Conservation (phyloP, 805 yeast genomes). For the Candida rishiriensis region DNA sequence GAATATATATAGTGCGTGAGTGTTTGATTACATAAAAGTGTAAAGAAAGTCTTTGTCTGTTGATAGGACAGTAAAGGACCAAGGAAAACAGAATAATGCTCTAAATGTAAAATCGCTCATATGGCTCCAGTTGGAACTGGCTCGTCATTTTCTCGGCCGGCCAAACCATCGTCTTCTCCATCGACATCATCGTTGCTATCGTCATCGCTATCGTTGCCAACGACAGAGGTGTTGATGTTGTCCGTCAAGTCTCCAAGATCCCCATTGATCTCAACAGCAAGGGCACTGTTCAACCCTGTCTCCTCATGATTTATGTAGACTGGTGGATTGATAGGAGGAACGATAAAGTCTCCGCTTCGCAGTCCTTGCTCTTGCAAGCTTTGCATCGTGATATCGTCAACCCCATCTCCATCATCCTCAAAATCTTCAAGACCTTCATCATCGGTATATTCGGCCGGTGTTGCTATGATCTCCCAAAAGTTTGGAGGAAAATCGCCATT, state of each 20-base stretch:
- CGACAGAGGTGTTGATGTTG: neutral
- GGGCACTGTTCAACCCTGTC: neutral
- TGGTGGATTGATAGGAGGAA: slow-evolving; percentile 16
- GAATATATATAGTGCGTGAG: too few species aligned
- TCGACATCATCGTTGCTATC: slow-evolving; percentile 4
- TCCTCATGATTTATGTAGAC: neutral
- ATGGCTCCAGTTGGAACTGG: too few species aligned
- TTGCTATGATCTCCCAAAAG: slow-evolving; percentile 40
- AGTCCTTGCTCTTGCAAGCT: slow-evolving; percentile 21
- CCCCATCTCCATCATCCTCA: slow-evolving; percentile 10
- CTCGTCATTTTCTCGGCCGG: too few species aligned
- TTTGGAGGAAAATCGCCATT: slow-evolving; percentile 51
- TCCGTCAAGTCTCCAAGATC: neutral
- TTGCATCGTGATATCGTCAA: slow-evolving; percentile 22
- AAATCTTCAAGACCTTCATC: slow-evolving; percentile 17
- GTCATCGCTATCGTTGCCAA: neutral
- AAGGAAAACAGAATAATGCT: too few species aligned
- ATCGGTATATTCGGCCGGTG: slow-evolving; percentile 31
- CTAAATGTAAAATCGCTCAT: too few species aligned
- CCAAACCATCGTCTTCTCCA: slow-evolving; percentile 8
- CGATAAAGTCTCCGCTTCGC: slow-evolving; percentile 14
- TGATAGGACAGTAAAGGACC: too few species aligned
- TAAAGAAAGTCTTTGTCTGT: too few species aligned
- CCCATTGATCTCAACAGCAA: neutral
- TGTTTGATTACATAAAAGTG: too few species aligned